Base-by-base conservation (phyloP, 371 early-diverging fungal genomes). In the Mortierella sp. region DNA sequence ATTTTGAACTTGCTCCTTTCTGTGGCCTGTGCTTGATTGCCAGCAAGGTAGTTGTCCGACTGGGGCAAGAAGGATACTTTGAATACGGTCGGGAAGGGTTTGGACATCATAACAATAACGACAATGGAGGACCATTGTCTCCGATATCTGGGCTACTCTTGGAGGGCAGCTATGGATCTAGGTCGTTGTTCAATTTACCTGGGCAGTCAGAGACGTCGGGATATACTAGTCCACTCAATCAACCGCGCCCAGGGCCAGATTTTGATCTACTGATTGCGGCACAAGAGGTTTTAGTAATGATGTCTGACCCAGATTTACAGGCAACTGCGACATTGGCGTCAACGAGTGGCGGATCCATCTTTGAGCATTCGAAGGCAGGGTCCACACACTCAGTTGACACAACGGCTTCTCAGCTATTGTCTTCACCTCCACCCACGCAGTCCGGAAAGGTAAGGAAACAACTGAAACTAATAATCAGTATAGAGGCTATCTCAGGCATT, bases 1-100 rank as follows among this genome's bases (percentile, higher is more conserved):
- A 85, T 32, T 85, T 85, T 60, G 85, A 85, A 37, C 51, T 85
- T 66, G 84, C 84, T 20, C 85, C 85, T 22, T 85, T 85, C 68
- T 85, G 85, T 66, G 85, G 85, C 40, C 47, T 85, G 58, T 85
- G 85, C 58, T 66, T 85, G 47, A 80, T 84, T 22, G 85, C 84
- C 4, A 73, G 85, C 54, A 84, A 85, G 47, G 66, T 75, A 5
- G 77, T 84, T 0, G 26, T 83, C 24, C 72, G 83, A 3, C 51
- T 75, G 11, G 77, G 85, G n/a, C 80, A 84, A 47, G 75, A 84
- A 45, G 70, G 84, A 5, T 79, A 84, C 70, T 68, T 80, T 77
- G 73, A 72, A 62, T 77, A 78, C 54, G 69, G 77, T n/a, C 72
- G 78, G 26, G 80, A 73, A 26, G 81, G 81, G 6, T 75, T 80